Percentiles rank a stretch among this genome's conserved stretches.
Conservation (phyloP, 2,329 filamentous ascomycete species). For the Colletotrichum costaricense region DNA sequence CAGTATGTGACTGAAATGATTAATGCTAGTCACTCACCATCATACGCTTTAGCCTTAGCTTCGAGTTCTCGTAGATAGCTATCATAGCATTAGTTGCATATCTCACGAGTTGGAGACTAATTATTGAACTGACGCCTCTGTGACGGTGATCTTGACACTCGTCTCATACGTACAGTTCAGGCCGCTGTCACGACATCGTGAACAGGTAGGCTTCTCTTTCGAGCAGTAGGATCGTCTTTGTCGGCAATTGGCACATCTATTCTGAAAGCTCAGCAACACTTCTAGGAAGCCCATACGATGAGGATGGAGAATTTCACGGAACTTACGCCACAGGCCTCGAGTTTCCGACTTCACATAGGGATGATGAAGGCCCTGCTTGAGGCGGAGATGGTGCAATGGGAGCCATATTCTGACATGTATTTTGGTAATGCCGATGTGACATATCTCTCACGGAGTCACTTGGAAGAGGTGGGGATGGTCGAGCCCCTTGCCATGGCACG, state of each 20-base stretch:
- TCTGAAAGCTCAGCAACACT: background rate
- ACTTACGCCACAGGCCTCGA: slow-evolving; percentile 44
- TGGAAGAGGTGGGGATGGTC: slow-evolving; percentile 14
- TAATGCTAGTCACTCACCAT: background rate
- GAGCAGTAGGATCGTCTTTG: slow-evolving; percentile 49
- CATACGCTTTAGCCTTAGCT: slow-evolving; percentile 30
- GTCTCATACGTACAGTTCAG: slow-evolving; percentile 48
- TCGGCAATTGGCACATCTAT: slow-evolving; percentile 49
- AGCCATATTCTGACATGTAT: slow-evolving; percentile 4
- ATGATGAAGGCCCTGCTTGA: background rate
- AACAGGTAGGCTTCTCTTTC: slow-evolving; percentile 49
- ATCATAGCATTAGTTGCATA: background rate
- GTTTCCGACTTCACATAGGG: background rate
- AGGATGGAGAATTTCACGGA: background rate
- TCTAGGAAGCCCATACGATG: background rate
- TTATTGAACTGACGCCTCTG: slow-evolving; percentile 43
- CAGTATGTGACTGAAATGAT: background rate
- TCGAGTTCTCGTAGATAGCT: slow-evolving; percentile 24
- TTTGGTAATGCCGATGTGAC: background rate
- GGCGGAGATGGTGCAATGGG: slow-evolving; percentile 11
- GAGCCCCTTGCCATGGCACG: slow-evolving; percentile 13
- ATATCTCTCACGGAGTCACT: slow-evolving; percentile 3
- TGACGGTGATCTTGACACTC: slow-evolving; percentile 46
- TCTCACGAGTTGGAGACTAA: background rate
- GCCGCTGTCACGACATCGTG: slow-evolving; percentile 45